phyloP scores from a whole-genome alignment of 257 asterid species.

The Thymus mandschuricus region DNA sequence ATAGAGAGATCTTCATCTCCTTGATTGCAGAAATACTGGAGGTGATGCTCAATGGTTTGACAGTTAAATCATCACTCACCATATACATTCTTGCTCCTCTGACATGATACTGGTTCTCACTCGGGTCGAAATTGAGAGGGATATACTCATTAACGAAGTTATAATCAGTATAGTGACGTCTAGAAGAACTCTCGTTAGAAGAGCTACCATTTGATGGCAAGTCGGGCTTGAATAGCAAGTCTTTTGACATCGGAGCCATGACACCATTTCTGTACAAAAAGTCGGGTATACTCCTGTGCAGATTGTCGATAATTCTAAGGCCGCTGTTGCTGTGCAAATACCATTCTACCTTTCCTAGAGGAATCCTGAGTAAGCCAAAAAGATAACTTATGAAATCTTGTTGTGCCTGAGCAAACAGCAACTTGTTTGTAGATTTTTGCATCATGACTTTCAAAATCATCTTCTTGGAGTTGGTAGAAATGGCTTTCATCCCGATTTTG shows the following conservation, averaged over 20 bases:
- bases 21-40: conserved; percentile 3
- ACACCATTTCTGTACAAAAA: too few relatives aligned
- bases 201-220: too few relatives aligned
- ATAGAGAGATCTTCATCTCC: background rate
- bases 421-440: conserved; percentile 17
- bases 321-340: background rate
- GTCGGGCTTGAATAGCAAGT: background rate
- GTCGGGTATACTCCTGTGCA: background rate
- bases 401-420: conserved; percentile 17
- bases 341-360: conserved; percentile 2
- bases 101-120: background rate
- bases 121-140: background rate
- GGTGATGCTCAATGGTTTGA: background rate
- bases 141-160: too few relatives aligned
- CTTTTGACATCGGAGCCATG: background rate
- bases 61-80: background rate
- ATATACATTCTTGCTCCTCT: background rate
- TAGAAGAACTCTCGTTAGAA: too few relatives aligned
- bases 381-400: conserved; percentile 19
- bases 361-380: conserved; percentile 15
- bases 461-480: background rate
- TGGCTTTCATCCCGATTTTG: background rate
- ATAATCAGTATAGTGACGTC: too few relatives aligned
- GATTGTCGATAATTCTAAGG: conserved; percentile 17
- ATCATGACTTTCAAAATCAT: conserved; percentile 11